These are phyloP conservation scores for Rhodotorula graminis DNA, from an alignment of 768 basidiomycete genomes.

Conservation along the genomic window DNA sequence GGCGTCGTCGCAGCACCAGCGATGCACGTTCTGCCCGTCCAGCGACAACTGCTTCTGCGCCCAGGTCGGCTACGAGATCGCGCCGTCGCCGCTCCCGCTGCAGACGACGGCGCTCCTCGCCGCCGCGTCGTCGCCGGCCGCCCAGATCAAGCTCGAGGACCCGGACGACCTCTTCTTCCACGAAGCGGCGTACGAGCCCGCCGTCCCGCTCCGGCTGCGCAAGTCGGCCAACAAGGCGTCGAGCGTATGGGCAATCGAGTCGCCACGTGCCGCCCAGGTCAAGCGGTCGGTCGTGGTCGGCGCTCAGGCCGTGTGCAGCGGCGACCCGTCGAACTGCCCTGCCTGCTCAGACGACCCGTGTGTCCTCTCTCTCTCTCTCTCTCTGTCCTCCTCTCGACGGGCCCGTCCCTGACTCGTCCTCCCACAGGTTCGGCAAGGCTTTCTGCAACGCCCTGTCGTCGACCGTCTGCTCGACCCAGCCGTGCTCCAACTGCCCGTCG, in stretches of 20 bases:
- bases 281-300: constrained; percentile 9
- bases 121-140: constrained; percentile 20
- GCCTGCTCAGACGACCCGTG: constrained; percentile 73
- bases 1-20: not conserved
- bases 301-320: constrained; percentile 57
- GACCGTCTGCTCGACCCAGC: constrained; percentile 55
- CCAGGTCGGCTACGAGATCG: constrained; percentile 49
- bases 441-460: constrained; percentile 71
- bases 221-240: constrained; percentile 35
- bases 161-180: constrained; percentile 63
- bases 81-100: constrained; percentile 7
- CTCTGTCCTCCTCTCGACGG: no score
- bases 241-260: constrained; percentile 48
- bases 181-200: constrained; percentile 71
- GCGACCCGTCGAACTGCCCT: constrained; percentile 76
- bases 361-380: not conserved
- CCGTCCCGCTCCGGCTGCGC: constrained; percentile 71
- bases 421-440: constrained; percentile 64
- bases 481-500: constrained; percentile 59
- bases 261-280: constrained; percentile 45
- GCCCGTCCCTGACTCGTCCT: not conserved
- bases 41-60: constrained; percentile 71
- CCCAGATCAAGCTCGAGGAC: constrained; percentile 42
- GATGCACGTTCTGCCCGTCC: constrained; percentile 70
- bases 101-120: constrained; percentile 17